A percentile compares a stretch with the other conserved stretches of the same genome.
These are phyloP conservation scores for Colletotrichum sp. DNA, from an alignment of 2,329 filamentous ascomycete genomes.

Conservation along the genomic window DNA sequence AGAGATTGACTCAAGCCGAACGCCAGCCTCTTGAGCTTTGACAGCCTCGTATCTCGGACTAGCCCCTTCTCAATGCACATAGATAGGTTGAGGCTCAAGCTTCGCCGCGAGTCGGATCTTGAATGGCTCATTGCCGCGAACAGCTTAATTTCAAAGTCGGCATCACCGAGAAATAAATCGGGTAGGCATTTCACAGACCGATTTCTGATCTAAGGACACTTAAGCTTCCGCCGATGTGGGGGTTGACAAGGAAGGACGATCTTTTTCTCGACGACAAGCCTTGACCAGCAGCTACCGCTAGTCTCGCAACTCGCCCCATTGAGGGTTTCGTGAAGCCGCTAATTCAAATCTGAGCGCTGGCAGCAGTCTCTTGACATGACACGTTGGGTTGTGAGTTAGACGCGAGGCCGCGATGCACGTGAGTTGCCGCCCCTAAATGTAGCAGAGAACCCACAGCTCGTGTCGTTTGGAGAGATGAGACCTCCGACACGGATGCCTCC, in stretches of 20 bases:
- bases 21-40: neutral
- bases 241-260: neutral
- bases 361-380: neutral
- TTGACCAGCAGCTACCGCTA: neutral
- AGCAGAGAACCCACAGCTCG: neutral
- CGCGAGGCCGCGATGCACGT: neutral
- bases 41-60: neutral
- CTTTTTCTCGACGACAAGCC: neutral
- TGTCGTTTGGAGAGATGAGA: neutral
- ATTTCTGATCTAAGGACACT: neutral
- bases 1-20: accelerated
- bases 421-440: no score
- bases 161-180: neutral
- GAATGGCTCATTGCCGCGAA: neutral
- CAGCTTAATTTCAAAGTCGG: neutral
- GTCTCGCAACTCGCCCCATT: neutral
- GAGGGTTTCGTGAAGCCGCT: neutral
- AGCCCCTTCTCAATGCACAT: neutral
- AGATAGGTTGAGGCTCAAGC: neutral
- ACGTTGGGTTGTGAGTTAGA: neutral
- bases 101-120: neutral
- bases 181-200: neutral
- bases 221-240: neutral
- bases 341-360: neutral
- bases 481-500: neutral